Percentiles rank a stretch among this genome's conserved stretches.
Conservation (phyloP, 2,329 filamentous ascomycete genomes). For the Myrmaecium sp. region DNA sequence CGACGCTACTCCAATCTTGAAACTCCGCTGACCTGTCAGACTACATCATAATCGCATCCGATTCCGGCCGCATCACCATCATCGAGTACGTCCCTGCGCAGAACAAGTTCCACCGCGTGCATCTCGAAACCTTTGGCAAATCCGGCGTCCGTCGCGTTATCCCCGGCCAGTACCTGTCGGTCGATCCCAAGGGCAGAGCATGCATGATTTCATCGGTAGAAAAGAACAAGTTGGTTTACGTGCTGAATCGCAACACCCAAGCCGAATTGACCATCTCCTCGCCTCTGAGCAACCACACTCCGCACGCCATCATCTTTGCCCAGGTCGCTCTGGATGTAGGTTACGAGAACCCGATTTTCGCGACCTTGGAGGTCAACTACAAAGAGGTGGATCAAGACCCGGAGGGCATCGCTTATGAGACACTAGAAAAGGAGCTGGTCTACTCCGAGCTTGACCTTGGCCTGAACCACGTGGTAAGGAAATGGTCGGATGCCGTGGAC, state of each 20-base stretch:
- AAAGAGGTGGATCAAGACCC: constrained; percentile 81
- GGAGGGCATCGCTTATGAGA: constrained; percentile 62
- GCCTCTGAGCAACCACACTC: constrained; percentile 87
- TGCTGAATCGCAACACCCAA: constrained; percentile 87
- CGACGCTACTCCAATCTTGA: constrained; percentile 4
- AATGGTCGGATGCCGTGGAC: constrained; percentile 90
- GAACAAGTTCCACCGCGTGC: constrained; percentile 76
- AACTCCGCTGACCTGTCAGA: constrained; percentile 40
- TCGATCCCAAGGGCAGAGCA: constrained; percentile 88
- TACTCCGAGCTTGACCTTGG: constrained; percentile 97
- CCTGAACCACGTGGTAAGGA: constrained; percentile 89
- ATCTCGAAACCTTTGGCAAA: constrained; percentile 96
- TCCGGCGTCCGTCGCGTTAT: constrained; percentile 86
- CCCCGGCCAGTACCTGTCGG: constrained; percentile 88
- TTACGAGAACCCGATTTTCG: constrained; percentile 94
- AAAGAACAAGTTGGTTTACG: constrained; percentile 99
- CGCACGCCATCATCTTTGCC: constrained; percentile 76
- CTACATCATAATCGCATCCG: constrained; percentile 86
- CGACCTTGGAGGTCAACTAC: constrained; percentile 86
- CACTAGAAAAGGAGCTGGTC: constrained; percentile 77
- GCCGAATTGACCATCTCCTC: constrained; percentile 94
- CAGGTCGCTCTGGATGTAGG: constrained; percentile 83
- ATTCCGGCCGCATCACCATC: constrained; percentile 88
- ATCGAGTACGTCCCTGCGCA: constrained; percentile 77
- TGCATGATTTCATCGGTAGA: constrained; percentile 88